phyloP scores from a whole-genome alignment of 257 asterid species.

The Sherardia arvensis region DNA sequence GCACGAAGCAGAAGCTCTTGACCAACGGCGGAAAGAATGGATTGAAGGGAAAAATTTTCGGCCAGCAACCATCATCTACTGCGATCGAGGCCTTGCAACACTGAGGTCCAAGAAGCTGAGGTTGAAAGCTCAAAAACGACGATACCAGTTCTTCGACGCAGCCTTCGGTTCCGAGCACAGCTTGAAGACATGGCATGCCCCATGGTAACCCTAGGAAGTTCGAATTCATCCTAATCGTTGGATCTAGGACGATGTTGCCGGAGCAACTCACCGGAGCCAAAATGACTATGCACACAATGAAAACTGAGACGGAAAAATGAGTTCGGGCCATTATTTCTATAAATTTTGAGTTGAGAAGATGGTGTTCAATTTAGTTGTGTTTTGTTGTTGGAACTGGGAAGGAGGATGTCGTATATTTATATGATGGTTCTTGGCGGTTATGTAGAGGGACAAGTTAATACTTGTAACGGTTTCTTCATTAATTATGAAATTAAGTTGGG shows the following conservation, averaged over 20 bases:
- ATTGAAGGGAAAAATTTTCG: constrained; percentile 15
- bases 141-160: constrained; percentile 16
- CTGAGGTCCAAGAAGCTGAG: constrained; percentile 14
- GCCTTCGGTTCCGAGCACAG: constrained; percentile 13
- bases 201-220: constrained; percentile 4
- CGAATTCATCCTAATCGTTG: not conserved
- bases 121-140: constrained; percentile 11
- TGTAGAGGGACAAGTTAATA: not conserved
- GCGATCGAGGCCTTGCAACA: constrained; percentile 18
- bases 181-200: constrained; percentile 15
- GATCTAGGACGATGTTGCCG: not conserved
- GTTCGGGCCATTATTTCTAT: constrained; percentile 1
- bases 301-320: not conserved
- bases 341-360: too few relatives aligned
- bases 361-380: too few relatives aligned
- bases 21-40: constrained; percentile 12
- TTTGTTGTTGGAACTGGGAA: not conserved
- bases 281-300: constrained; percentile 1
- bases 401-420: too few relatives aligned
- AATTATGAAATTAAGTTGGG: not conserved
- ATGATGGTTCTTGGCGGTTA: too few relatives aligned
- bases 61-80: constrained; percentile 25
- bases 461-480: not conserved
- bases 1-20: constrained; percentile 8
- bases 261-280: not conserved